These are phyloP conservation scores for Cladosporium cucumerinum DNA, from an alignment of 2,329 filamentous ascomycete genomes.

Conservation along the genomic window DNA sequence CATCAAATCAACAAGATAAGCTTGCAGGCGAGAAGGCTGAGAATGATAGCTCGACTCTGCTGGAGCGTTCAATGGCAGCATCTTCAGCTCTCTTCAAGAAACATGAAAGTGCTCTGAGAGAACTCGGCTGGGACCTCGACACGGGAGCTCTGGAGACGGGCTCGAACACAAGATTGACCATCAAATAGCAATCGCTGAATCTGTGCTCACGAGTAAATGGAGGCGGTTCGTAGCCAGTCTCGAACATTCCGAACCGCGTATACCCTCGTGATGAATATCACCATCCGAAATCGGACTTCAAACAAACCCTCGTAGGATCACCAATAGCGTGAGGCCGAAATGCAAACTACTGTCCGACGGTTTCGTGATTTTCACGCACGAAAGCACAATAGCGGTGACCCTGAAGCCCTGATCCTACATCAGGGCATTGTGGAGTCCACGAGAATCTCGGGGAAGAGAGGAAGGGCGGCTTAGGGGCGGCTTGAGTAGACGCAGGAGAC, in stretches of 20 bases:
- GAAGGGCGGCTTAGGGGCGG: background rate
- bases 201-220: background rate
- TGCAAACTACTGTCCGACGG: background rate
- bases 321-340: background rate
- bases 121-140: conserved; percentile 64
- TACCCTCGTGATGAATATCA: background rate
- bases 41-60: conserved; percentile 36
- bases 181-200: background rate
- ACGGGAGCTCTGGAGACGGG: conserved; percentile 63
- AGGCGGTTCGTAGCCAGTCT: background rate
- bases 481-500: background rate
- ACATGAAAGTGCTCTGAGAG: conserved; percentile 42
- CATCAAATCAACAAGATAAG: conserved; percentile 8
- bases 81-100: conserved; percentile 44
- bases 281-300: background rate
- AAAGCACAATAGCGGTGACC: background rate
- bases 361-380: background rate
- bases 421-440: background rate
- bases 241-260: background rate
- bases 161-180: conserved; percentile 1
- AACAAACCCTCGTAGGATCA: background rate
- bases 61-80: conserved; percentile 42
- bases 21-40: background rate
- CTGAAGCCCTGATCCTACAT: background rate
- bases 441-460: background rate